Evolutionary conservation across 2,329 filamentous ascomycete species (phyloP), one percentile per base, ranked within the genome.

Genomic region (Scytalidium lignicola): DNA sequence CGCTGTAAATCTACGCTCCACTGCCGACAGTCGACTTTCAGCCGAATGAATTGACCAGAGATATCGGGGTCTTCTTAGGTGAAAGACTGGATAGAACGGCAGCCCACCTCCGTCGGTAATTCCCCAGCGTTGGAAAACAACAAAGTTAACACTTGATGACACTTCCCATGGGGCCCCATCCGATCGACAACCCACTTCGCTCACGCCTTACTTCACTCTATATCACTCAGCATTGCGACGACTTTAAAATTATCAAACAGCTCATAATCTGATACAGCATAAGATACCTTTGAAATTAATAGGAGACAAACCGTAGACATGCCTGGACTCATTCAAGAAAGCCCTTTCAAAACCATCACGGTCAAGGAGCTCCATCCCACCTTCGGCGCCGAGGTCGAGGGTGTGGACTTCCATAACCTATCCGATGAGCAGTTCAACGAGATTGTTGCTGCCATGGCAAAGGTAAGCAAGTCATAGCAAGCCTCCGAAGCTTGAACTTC

Each of bases 331-430:
- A 43, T 65, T 13, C 54, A 61, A 49, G 58, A 62, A 40, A 49
- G 49, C 2, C 48, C 50, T 2, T 63, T 63, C 32, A 37, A 37
- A 13, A 37, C 32, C 32, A 37, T 37, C 32, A 37, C 6, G 32
- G 32, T 37, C 32, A 37, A 5, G 6, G 32, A 37, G 32, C 32
- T 37, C 32, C 32, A 37, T 17, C 32, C 32, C 32, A 37, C 32
- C 15, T 70, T 70, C 53, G 68, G 57, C 4, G 67, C 67, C 6
- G 67, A 71, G 48, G 56, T 72, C 40, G 51, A 55, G 21, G 66
- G 67, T 5, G 60, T 70, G 2, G 62, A 71, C 46, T 68, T 71
- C 51, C 61, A 62, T 2, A 54, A 59, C 18, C 57, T 69, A 9
- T 46, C 59, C 1, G 56, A 66, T 13, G 59, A 65, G 15, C 60